Evolutionary conservation across 176 grass and related monocot genomes (phyloP), one percentile per base, ranked within the genome.

Genomic region (Chrysopogon serrulatus): DNA sequence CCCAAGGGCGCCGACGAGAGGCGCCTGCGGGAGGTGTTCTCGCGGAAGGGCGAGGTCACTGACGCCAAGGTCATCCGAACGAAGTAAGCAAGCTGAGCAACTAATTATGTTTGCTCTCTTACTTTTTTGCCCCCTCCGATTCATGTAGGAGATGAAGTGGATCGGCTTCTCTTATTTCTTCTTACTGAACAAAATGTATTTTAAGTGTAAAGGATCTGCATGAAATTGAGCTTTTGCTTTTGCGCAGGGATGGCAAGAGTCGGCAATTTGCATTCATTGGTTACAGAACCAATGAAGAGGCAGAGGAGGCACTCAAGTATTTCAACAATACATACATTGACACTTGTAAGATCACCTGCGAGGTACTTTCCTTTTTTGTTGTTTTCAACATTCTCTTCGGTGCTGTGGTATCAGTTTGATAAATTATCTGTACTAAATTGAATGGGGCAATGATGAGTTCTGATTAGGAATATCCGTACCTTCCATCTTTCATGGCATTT

Each of bases 281-380:
- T 40, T 98, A 95, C 72, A 88, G 89, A 71, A 89, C 91, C 42
- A 94, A 93, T 84, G 82, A 84, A 65, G 93, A 98, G n/a, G 96
- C 91, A 73, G 84, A 93, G 64, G 93, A 87, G 49, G 93, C 96
- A 11, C 79, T 98, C 42, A 88, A 88, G 3, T 98, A 98, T 79
- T 98, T 98, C 83, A 90, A 95, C 56, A 93, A 95, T 72, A 92
- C 93, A 43, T 98, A 93, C 80, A 93, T 98, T 39, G 96, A 98
- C 83, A 95, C 96, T 80, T 90, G 89, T 67, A 98, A 95, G 83
- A 93, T 98, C 82, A 89, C 73, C 78, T 98, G 96, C 21, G 91
- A 98, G 93, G 96, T 98, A 93, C 37, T 87, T 21, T 83, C 28
- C 44, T 71, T 87, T 56, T 17, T 79, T 26, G 27, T n/a, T 8